Evolutionary conservation across 1,284 basidiomycete species (phyloP).

Genomic region (Meira nashicola): DNA sequence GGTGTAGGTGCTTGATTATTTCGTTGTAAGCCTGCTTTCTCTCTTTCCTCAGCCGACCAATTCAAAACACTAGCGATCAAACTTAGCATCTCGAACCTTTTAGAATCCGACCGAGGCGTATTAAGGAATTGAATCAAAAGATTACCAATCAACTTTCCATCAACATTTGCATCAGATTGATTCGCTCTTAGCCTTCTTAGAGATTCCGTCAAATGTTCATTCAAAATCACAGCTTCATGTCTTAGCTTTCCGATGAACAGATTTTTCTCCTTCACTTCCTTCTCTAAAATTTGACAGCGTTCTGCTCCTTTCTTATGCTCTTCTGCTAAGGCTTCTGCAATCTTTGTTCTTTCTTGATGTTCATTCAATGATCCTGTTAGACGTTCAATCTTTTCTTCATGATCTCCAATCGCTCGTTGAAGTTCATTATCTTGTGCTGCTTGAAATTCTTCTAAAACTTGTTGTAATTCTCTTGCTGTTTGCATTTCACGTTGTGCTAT

Average conservation of each 20-base stretch:
- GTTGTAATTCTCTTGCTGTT: slow-evolving; percentile 76
- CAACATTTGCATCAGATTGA: slow-evolving; percentile 57
- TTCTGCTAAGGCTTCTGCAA: slow-evolving; percentile 67
- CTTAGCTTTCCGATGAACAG: slow-evolving; percentile 83
- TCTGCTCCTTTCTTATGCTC: slow-evolving; percentile 67
- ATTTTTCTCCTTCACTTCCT: slow-evolving; percentile 90
- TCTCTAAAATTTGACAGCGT: slow-evolving; percentile 68
- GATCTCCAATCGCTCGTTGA: slow-evolving; percentile 71
- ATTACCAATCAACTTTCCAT: slow-evolving; percentile 78
- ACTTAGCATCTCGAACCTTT: slow-evolving; percentile 92
- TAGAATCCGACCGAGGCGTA: slow-evolving; percentile 82
- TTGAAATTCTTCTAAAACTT: slow-evolving; percentile 92
- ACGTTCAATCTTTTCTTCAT: slow-evolving; percentile 68
- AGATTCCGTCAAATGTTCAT: slow-evolving; percentile 95
- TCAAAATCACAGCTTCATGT: slow-evolving; percentile 75
- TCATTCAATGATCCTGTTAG: slow-evolving; percentile 72
- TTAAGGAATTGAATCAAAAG: slow-evolving; percentile 85
- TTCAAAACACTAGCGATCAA: slow-evolving; percentile 80
- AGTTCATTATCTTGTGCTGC: slow-evolving; percentile 65
- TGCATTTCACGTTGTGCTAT: slow-evolving; percentile 68
- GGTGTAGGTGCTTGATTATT: background rate
- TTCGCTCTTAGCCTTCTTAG: slow-evolving; percentile 83
- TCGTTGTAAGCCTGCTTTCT: slow-evolving; percentile 76
- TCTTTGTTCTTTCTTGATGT: slow-evolving; percentile 76
- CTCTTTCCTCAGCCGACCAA: slow-evolving; percentile 84